Evolutionary conservation across 2,329 filamentous ascomycete species (phyloP).

Genomic region (Neurospora crassa): DNA sequence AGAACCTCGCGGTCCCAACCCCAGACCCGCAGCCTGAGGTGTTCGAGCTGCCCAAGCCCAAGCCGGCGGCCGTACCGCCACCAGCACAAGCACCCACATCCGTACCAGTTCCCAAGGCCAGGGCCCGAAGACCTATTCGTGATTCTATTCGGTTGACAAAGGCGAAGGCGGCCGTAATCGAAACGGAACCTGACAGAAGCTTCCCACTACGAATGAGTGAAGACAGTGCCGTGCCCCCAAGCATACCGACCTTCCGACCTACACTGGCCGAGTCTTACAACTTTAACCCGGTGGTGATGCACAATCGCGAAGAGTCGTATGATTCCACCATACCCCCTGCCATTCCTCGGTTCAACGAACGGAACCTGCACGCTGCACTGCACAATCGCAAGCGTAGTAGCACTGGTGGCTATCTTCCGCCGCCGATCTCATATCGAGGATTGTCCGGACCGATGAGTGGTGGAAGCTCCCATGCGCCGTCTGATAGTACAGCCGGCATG

Average conservation of each 20-base stretch:
- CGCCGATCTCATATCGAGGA: constrained; percentile 65
- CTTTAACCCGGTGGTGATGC: constrained; percentile 10
- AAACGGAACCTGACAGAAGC: constrained; percentile 17
- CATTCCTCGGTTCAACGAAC: constrained; percentile 60
- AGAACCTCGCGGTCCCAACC: constrained; percentile 50
- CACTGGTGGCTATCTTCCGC: constrained; percentile 65
- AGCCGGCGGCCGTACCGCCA: constrained; percentile 60
- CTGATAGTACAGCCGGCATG: constrained; percentile 48
- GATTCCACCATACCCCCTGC: constrained; percentile 63
- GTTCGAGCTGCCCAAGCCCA: constrained; percentile 39
- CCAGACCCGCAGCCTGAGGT: constrained; percentile 39
- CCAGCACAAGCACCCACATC: constrained; percentile 27
- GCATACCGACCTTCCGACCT: constrained; percentile 35
- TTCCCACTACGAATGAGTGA: constrained; percentile 21
- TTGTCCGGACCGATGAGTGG: constrained; percentile 53
- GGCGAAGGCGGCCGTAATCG: constrained; percentile 37
- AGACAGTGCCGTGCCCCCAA: constrained; percentile 35
- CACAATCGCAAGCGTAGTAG: constrained; percentile 86
- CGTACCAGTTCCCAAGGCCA: constrained; percentile 78
- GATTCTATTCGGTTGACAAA: constrained; percentile 86
- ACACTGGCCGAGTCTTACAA: constrained; percentile 30
- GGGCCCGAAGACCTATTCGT: constrained; percentile 49
- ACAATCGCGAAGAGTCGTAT: constrained; percentile 38
- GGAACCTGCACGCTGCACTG: constrained; percentile 34
- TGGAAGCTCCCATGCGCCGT: constrained; percentile 34